Conservation (phyloP, 2,329 filamentous ascomycete genomes). For the Aphanoascus verrucosus region DNA sequence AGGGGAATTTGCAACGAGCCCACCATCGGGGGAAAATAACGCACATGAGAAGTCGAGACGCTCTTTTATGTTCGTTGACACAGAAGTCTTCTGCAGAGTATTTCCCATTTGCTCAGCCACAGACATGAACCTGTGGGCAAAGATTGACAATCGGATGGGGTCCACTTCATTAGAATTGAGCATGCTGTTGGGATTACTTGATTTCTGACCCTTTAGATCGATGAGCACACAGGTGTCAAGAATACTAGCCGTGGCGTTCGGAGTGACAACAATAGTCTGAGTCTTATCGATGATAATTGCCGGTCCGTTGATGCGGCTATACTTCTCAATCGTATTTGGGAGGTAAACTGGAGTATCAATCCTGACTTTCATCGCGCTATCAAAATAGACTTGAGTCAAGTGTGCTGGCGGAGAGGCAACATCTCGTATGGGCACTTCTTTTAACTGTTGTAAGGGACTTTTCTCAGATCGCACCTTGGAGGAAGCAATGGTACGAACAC, state of each 20-base stretch:
- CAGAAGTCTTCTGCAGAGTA: constrained; percentile 46
- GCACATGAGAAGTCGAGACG: constrained; percentile 75
- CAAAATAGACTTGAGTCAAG: constrained; percentile 29
- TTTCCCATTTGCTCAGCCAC: constrained; percentile 51
- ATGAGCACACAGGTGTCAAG: constrained; percentile 83
- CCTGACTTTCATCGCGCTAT: constrained; percentile 18
- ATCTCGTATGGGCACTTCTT: constrained; percentile 38
- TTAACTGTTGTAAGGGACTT: constrained; percentile 56
- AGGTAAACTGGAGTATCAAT: constrained; percentile 30
- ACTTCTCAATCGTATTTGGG: constrained; percentile 26
- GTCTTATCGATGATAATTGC: constrained; percentile 63
- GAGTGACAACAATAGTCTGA: constrained; percentile 85
- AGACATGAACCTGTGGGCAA: constrained; percentile 48
- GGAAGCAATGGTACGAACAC: constrained; percentile 71
- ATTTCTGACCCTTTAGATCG: constrained; percentile 50
- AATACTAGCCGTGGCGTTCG: constrained; percentile 62
- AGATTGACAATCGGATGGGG: constrained; percentile 46
- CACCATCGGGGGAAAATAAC: constrained; percentile 64
- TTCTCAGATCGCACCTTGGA: constrained; percentile 51
- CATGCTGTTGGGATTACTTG: constrained; percentile 8
- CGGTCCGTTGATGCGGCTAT: constrained; percentile 46
- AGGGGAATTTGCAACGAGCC: constrained; percentile 57
- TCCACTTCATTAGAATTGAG: constrained; percentile 27
- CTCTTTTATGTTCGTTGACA: constrained; percentile 68
- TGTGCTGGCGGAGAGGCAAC: constrained; percentile 48